phyloP scores from a whole-genome alignment of 441 rosid species.

The Syzygium malaccense region DNA sequence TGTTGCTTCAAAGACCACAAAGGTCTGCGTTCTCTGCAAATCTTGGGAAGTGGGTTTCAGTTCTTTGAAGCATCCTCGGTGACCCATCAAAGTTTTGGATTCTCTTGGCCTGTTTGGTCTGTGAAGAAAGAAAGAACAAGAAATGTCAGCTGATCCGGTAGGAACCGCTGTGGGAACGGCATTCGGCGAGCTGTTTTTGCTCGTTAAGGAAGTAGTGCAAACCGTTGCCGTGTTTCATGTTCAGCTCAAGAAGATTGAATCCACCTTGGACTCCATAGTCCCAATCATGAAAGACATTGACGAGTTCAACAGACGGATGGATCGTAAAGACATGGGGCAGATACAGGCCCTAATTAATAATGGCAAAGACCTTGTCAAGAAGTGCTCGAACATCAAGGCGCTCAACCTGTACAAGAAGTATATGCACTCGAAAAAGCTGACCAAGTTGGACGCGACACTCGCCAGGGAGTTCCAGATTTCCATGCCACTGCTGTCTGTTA shows the following conservation, averaged over 20 bases:
- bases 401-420: fast-evolving
- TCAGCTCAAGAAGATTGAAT: neutral
- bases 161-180: neutral
- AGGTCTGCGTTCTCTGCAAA: neutral
- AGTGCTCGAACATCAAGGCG: neutral
- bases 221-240: neutral
- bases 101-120: neutral
- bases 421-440: neutral
- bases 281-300: neutral
- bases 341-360: neutral
- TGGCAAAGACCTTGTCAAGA: neutral
- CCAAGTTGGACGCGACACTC: neutral
- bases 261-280: neutral
- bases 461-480: neutral
- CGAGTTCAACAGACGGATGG: neutral
- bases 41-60: neutral
- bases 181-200: neutral
- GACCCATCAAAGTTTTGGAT: neutral
- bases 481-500: neutral
- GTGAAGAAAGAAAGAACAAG: neutral
- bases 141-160: neutral
- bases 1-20: neutral
- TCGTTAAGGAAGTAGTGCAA: neutral
- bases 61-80: neutral
- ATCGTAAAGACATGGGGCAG: neutral